These are phyloP conservation scores for Neoboletus brunneissimus DNA, from an alignment of 768 basidiomycete genomes.

Conservation along the genomic window DNA sequence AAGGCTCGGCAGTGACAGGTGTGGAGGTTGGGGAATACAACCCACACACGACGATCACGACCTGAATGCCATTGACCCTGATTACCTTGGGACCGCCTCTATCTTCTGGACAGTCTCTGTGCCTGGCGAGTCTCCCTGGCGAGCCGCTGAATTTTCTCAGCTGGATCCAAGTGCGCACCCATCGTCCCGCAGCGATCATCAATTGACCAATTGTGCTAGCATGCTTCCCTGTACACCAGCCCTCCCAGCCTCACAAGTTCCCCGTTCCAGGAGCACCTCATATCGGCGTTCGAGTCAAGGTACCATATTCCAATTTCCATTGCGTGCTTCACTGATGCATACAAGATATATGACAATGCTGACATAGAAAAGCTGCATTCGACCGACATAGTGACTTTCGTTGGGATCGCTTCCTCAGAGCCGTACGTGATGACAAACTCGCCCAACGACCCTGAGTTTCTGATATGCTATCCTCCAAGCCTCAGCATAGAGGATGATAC, in stretches of 20 bases:
- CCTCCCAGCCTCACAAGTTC: slow-evolving; percentile 56
- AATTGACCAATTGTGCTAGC: slow-evolving; percentile 12
- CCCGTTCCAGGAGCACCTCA: slow-evolving; percentile 54
- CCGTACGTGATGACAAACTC: slow-evolving; percentile 43
- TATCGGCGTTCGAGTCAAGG: slow-evolving; percentile 74
- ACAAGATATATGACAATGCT: slow-evolving; percentile 58
- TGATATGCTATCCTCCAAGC: slow-evolving; percentile 30
- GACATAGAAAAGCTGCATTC: slow-evolving; percentile 47
- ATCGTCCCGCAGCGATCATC: not conserved
- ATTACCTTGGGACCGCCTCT: slow-evolving; percentile 57
- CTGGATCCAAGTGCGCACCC: slow-evolving; percentile 18
- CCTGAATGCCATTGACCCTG: slow-evolving; percentile 37
- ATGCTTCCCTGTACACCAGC: slow-evolving; percentile 25
- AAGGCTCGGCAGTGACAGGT: slow-evolving; percentile 37
- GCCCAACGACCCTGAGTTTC: not conserved
- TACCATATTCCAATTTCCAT: slow-evolving; percentile 19
- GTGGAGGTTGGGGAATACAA: slow-evolving; percentile 75
- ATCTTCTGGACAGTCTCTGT: slow-evolving; percentile 74
- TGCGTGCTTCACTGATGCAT: slow-evolving; percentile 1
- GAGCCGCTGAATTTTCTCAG: slow-evolving; percentile 32
- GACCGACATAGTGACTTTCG: slow-evolving; percentile 64
- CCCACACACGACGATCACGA: slow-evolving; percentile 26
- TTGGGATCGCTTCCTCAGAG: slow-evolving; percentile 71
- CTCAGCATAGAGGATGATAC: slow-evolving; percentile 38
- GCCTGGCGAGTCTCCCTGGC: slow-evolving; percentile 68